Evolutionary conservation across 2,329 filamentous ascomycete species (phyloP), one percentile per base, ranked within the genome.

Genomic region (Aaosphaeria pasadenensis): DNA sequence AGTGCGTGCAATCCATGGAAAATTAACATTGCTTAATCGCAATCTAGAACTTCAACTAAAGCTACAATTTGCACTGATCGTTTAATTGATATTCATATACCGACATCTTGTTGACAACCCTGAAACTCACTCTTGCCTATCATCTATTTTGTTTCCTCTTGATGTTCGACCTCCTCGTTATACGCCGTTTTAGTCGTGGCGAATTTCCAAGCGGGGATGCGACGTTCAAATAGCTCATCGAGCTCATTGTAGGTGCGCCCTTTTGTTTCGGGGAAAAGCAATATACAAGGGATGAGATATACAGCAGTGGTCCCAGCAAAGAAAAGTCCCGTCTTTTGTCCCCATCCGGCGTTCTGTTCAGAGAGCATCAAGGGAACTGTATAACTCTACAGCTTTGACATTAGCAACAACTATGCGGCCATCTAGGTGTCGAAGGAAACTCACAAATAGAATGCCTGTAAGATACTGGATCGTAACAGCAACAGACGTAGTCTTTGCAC

Each of bases 201-300:
- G 24, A 57, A 55, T 50, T 53, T 49, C 42, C 54, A 51, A 33
- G 49, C 53, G 11, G 44, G 39, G 30, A 55, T 46, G 42, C 38
- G 47, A 30, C 53, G 56, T 73, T 95, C 88, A 61, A 96, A 96
- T 42, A 95, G 76, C 30, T 94, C 65, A 65, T 96, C 90, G 49
- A 95, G 75, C 71, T 96, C 90, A 17, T 88, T 89, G 64, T 91
- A 95, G 0, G 88, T 88, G 36, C 89, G 83, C 11, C 88, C 90
- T 5, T 77, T 77, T 0, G 90, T 88, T 65, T 95, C 90, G 0
- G 90, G 90, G 0, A 90, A 76, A 6, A 86, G 81, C 74, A 89
- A 89, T 65, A 82, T 91, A 0, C 85, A 84, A 73, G 90, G 94
- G 11, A 92, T 72, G 58, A 89, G 81, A 72, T 87, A 91, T 43